phyloP scores from a whole-genome alignment of 202 grass and related monocot genomes.

The Setaria viridis region DNA sequence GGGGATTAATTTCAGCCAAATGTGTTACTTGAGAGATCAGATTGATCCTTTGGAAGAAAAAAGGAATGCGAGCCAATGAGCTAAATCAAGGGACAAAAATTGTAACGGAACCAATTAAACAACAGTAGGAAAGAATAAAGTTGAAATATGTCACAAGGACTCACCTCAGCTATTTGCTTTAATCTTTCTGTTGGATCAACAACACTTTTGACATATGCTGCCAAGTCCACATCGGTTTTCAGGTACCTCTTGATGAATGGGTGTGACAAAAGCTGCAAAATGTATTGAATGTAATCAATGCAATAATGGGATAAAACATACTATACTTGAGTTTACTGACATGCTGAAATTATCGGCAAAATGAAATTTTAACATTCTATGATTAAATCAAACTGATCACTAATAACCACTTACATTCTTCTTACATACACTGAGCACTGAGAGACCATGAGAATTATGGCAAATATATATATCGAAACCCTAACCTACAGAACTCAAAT shows the following conservation, averaged over 20 bases:
- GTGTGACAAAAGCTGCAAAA: slow-evolving; percentile 78
- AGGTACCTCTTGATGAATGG: slow-evolving; percentile 88
- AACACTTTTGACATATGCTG: slow-evolving; percentile 74
- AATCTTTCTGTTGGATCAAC: slow-evolving; percentile 80
- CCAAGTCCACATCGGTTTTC: slow-evolving; percentile 62
- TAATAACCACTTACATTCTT: slow-evolving; percentile 23
- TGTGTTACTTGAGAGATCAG: slow-evolving; percentile 11
- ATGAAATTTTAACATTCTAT: slow-evolving; percentile 8
- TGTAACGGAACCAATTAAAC: not conserved
- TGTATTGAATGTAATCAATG: slow-evolving; percentile 45
- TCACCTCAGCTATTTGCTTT: slow-evolving; percentile 95
- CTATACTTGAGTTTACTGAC: slow-evolving; percentile 14
- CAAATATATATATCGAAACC: slow-evolving; percentile 10
- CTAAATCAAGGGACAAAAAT: not conserved
- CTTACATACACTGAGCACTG: not conserved
- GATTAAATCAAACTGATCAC: slow-evolving; percentile 19
- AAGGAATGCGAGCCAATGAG: not conserved
- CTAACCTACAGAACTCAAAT: slow-evolving; percentile 28
- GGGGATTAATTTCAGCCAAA: slow-evolving; percentile 11
- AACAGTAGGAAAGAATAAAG: slow-evolving; percentile 41
- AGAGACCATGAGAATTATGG: not conserved
- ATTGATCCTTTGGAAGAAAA: not conserved
- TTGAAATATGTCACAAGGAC: slow-evolving; percentile 36
- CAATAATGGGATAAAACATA: slow-evolving; percentile 12
- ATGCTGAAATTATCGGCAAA: slow-evolving; percentile 13